Conservation (phyloP, 345 rosid species). For the Angophora floribunda region DNA sequence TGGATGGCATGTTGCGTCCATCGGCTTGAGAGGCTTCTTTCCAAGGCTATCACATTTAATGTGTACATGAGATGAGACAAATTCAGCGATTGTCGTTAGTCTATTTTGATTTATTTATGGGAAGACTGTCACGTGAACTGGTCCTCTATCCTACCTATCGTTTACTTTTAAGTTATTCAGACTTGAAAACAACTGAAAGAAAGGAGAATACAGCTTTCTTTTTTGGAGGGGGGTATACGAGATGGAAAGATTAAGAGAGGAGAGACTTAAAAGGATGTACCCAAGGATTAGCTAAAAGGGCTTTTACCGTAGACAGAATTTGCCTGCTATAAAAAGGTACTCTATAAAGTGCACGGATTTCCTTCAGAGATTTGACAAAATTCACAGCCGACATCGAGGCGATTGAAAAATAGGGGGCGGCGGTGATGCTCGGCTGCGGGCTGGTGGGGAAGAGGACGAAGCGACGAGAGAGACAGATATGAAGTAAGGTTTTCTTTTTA, state of each 20-base stretch:
- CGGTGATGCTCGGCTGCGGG: neutral
- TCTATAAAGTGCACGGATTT: neutral
- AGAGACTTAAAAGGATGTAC: too few relatives aligned
- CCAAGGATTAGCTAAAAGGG: neutral
- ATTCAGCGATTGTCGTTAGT: neutral
- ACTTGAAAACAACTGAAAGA: neutral
- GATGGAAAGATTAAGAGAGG: neutral
- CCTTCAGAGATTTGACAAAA: neutral
- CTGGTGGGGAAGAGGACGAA: neutral
- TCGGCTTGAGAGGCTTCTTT: neutral
- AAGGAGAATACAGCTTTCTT: neutral
- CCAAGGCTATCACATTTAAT: neutral
- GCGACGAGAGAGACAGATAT: neutral
- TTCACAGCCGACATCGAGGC: neutral
- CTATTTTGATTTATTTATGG: neutral
- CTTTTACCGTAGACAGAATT: neutral
- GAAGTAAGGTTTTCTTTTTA: neutral
- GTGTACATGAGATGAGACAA: neutral
- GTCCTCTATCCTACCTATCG: neutral
- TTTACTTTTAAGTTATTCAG: neutral
- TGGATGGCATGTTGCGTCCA: neutral
- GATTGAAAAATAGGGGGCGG: neutral
- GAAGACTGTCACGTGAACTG: neutral
- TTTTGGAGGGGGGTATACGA: neutral
- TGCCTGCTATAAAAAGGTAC: neutral